Evolutionary conservation across 768 basidiomycete genomes (phyloP), one percentile per base, ranked within the genome.

Genomic region (Serpula lacrymans): DNA sequence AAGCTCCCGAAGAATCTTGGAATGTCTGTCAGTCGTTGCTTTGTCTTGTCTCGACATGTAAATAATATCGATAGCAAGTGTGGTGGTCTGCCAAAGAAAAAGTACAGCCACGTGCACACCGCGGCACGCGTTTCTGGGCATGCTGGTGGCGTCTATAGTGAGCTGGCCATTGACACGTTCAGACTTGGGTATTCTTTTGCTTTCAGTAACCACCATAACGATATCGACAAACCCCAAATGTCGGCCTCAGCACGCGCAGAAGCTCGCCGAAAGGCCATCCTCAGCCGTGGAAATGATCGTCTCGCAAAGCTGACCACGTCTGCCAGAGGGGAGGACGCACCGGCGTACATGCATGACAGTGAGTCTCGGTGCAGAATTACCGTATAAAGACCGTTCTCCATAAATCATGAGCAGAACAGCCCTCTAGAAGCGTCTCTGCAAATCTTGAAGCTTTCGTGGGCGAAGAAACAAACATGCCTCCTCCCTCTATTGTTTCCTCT

Each of bases 301-400:
- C 78, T 91, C 30, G 81, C 84, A 22, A 88, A 81, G 53, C 74
- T 91, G 31, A 88, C 88, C 4, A 83, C 82, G 3, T 82, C 82
- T 3, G 75, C 84, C 25, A 75, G 88, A 16, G 78, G 79, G 28
- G 84, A 85, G 36, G 84, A 88, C 42, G 77, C 72, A 7, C 66
- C 78, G 4, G 68, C 69, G 9, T 81, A 74, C 52, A 57, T 73
- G 38, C 73, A 72, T 50, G 67, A 75, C 40, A 75, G 81, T 55
- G 11, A 47, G 40, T 40, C n/a, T 35, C 32, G 42, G 30, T 12
- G 6, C 40, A 47, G 3, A n/a, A 6, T 21, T n/a, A n/a, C 18
- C 34, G n/a, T 11, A 20, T 21, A 20, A 7, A 12, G 13, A 20
- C 28, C 34, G 27, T 12, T 14, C 21, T 37, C 17, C 3, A 4